phyloP scores from a whole-genome alignment of 108 stramenopile species.

The Cyclotella sp. region DNA sequence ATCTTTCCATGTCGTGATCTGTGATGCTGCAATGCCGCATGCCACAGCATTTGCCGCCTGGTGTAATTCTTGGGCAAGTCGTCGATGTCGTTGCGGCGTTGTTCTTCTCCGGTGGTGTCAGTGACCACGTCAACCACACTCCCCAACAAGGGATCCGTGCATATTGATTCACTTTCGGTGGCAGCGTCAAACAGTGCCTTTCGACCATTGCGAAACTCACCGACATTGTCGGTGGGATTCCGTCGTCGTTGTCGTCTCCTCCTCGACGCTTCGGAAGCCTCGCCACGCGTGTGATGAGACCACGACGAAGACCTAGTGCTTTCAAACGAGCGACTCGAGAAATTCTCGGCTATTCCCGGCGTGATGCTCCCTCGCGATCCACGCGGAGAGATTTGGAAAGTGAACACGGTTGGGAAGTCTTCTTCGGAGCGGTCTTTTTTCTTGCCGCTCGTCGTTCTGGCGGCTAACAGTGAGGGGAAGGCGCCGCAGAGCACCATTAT shows the following conservation, averaged over 20 bases:
- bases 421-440: too few species aligned
- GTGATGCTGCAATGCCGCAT: constrained; percentile 3
- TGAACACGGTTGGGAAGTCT: not conserved
- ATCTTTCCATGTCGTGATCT: not conserved
- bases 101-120: not conserved
- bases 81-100: not conserved
- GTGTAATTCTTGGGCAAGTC: not conserved
- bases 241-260: not conserved
- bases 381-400: not conserved
- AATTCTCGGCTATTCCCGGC: not conserved
- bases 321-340: not conserved
- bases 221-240: not conserved
- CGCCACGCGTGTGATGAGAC: not conserved
- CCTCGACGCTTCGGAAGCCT: not conserved
- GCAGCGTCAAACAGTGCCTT: constrained; percentile 16
- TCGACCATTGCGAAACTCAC: not conserved
- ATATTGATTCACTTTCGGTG: constrained; percentile 13
- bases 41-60: not conserved
- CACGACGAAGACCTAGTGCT: not conserved
- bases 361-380: not conserved
- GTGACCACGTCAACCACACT: not conserved
- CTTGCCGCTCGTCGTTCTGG: too few species aligned
- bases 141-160: constrained; percentile 15
- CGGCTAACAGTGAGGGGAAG: too few species aligned
- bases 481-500: too few species aligned